A percentile compares a stretch with the other conserved stretches of the same genome.
Evolutionary conservation across 345 rosid species (phyloP).

Genomic region (Excoecaria agallocha): DNA sequence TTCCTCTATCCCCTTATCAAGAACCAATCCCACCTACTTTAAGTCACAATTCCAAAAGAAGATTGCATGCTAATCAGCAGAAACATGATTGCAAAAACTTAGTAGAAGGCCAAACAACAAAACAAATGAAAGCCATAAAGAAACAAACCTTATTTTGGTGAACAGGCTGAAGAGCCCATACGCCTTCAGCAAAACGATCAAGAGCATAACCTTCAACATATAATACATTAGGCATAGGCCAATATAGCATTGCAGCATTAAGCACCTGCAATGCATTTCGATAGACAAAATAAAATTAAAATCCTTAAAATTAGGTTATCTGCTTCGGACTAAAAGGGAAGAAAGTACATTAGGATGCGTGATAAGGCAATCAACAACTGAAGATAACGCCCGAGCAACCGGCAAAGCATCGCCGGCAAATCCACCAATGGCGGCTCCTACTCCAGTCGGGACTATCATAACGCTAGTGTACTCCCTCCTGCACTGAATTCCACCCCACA

Average conservation of each 20-base stretch:
- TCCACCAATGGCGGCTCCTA: conserved; percentile 60
- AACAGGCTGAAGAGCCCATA: conserved; percentile 59
- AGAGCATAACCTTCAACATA: conserved; percentile 69
- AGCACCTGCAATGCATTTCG: conserved; percentile 39
- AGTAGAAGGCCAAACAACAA: not conserved
- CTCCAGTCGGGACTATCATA: conserved; percentile 62
- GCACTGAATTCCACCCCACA: conserved; percentile 28
- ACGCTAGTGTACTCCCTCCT: conserved; percentile 60
- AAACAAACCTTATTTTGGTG: conserved; percentile 52
- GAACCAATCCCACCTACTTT: conserved; percentile 61
- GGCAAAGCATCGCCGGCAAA: conserved; percentile 67
- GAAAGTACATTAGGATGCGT: conserved; percentile 52
- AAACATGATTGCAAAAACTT: not conserved
- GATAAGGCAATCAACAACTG: conserved; percentile 65
- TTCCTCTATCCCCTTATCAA: conserved; percentile 61
- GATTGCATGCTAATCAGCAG: conserved; percentile 8
- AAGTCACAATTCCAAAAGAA: conserved; percentile 6
- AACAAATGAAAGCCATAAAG: not conserved
- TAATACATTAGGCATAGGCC: conserved; percentile 60
- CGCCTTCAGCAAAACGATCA: conserved; percentile 55
- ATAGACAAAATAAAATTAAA: not conserved
- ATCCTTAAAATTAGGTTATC: no score
- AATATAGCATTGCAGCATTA: conserved; percentile 62
- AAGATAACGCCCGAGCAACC: conserved; percentile 51
- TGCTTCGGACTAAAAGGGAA: no score